Evolutionary conservation across 768 basidiomycete genomes (phyloP).

Genomic region (Artomyces pyxidatus): DNA sequence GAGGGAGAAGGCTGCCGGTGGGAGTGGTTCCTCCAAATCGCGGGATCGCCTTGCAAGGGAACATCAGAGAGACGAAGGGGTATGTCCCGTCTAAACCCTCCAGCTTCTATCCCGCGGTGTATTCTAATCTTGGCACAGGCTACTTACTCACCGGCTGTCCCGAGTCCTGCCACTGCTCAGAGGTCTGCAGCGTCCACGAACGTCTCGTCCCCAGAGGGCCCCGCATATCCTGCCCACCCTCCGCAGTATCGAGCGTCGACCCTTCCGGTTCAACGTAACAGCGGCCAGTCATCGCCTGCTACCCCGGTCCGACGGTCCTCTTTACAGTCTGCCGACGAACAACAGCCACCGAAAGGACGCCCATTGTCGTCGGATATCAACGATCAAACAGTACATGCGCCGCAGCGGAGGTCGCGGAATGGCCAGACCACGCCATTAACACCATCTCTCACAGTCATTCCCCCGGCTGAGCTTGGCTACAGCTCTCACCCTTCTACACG

Average conservation of each 20-base stretch:
- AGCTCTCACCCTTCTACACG: not conserved
- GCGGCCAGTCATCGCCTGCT: not conserved
- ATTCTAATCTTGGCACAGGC: not conserved
- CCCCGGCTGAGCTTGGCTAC: not conserved
- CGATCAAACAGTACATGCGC: not conserved
- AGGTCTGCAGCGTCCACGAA: not conserved
- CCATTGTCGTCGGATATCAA: not conserved
- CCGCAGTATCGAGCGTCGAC: not conserved
- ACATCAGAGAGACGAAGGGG: constrained; percentile 29
- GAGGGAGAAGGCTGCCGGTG: constrained; percentile 31
- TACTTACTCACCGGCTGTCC: not conserved
- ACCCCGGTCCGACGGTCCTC: not conserved
- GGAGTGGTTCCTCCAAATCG: constrained; percentile 31
- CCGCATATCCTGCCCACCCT: not conserved
- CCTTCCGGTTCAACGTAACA: not conserved
- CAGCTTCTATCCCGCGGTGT: too few relatives aligned
- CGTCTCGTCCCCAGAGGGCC: not conserved
- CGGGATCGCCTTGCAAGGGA: constrained; percentile 21
- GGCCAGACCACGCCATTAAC: not conserved
- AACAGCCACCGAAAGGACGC: not conserved
- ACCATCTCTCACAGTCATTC: not conserved
- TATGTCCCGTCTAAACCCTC: not conserved
- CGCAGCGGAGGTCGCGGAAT: not conserved
- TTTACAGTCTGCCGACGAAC: not conserved
- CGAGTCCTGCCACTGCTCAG: not conserved